Base-by-base conservation (phyloP, 139 green algal genomes). In the Pleodorina starrii region DNA sequence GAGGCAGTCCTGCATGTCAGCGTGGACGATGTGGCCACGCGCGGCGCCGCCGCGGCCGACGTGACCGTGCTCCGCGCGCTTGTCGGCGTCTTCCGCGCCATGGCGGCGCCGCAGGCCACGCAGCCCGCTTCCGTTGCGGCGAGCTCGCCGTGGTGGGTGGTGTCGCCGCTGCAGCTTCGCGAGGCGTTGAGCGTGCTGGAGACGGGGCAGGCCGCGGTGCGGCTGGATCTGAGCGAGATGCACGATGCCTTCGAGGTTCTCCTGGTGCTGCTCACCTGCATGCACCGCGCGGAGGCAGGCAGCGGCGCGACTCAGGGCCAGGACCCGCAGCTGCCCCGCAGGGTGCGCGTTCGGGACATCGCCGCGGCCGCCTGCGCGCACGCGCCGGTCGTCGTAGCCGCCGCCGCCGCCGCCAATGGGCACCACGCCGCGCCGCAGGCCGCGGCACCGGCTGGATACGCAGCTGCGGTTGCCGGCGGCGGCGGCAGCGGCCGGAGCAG, bases 171-270 rank as follows among this genome's bases (percentile, higher is more conserved):
- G 19, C 89, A 91, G 77, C 91, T 98, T 73, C 92, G 96, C 4
- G 89, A 96, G 74, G 96, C 96, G 27, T 90, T 98, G n/a, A 94
- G 89, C 42, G 60, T 78, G n/a, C 88, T 98, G 43, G 89, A 84
- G 46, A 42, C 40, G 27, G 68, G 48, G 2, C 75, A 85, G 69
- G 72, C 72, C 23, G 79, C 89, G 3, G 74, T 93, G 7, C 54
- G 85, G 42, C 93, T 97, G 48, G 92, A 95, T 43, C 54, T 93
- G 74, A 80, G 46, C 32, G 95, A 98, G 42, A 98, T 98, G 96
- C 95, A 97, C 66, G 96, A 98, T 72, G 96, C 96, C 1, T 84
- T 90, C 44, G 96, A 98, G 91, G 95, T 98, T 80, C 89, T 98
- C 82, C 92, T 90, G 35, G 93, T 96, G 92, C 43, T 98, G 48